Evolutionary conservation across 1,284 basidiomycete genomes (phyloP).

Genomic region (Nidula niveotomentosa): DNA sequence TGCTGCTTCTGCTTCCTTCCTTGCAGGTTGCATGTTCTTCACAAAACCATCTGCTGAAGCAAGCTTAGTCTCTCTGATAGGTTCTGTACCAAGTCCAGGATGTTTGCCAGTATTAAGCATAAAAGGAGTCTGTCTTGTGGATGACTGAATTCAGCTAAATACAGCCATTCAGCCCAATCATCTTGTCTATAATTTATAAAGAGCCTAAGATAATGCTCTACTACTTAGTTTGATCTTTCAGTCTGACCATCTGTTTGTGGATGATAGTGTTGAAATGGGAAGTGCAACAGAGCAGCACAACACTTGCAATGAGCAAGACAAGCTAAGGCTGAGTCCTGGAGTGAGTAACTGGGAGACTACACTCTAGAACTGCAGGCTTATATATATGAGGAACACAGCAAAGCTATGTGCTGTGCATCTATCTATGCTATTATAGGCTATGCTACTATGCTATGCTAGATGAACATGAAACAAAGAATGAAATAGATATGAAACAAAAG

Average conservation of each 20-base stretch:
- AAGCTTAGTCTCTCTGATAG: not conserved
- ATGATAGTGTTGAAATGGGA: conserved; percentile 13
- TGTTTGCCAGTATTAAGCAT: not conserved
- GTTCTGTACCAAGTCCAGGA: not conserved
- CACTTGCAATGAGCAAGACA: not conserved
- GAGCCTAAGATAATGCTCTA: conserved; percentile 28
- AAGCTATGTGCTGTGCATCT: no score
- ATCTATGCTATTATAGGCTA: no score
- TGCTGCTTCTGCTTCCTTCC: not conserved
- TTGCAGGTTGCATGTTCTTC: not conserved
- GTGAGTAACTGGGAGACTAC: no score
- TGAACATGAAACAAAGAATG: no score
- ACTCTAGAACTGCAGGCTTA: no score
- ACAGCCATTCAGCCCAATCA: conserved; percentile 10
- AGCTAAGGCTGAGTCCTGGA: not conserved
- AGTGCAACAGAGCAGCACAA: not conserved
- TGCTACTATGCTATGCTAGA: no score
- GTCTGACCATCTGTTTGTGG: conserved; percentile 24
- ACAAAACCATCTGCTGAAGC: not conserved
- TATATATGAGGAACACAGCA: no score
- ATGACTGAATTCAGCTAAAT: conserved; percentile 7
- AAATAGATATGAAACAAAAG: no score
- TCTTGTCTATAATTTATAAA: conserved; percentile 31
- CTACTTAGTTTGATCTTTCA: conserved; percentile 31
- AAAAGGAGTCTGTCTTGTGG: conserved; percentile 5